phyloP scores from a whole-genome alignment of 2,329 filamentous ascomycete genomes.

The Aspergillus persii region DNA sequence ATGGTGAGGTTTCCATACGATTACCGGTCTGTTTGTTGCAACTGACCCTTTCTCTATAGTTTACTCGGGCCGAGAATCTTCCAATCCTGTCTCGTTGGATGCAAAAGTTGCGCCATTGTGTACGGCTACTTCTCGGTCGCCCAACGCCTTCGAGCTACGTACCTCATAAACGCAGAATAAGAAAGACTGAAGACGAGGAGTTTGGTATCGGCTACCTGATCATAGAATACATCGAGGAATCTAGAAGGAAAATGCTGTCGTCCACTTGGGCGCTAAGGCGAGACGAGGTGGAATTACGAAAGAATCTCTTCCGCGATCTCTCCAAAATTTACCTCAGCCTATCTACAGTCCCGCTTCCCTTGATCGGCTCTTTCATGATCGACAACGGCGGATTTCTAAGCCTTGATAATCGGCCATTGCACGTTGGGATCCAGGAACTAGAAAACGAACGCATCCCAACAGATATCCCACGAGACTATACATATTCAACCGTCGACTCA shows the following conservation, averaged over 20 bases:
- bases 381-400: conserved; percentile 23
- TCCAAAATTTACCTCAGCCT: conserved; percentile 18
- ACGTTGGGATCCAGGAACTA: conserved; percentile 15
- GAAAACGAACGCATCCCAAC: conserved; percentile 26
- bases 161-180: not conserved
- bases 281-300: conserved; percentile 13
- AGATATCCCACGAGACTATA: conserved; percentile 20
- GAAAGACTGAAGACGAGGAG: too few species aligned
- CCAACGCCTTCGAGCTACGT: conserved; percentile 3
- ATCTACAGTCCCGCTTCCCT: conserved; percentile 22
- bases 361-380: conserved; percentile 36
- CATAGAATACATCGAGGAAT: conserved; percentile 20
- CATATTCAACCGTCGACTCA: conserved; percentile 23
- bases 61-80: too few species aligned
- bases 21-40: too few species aligned
- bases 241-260: conserved; percentile 25
- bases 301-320: conserved; percentile 19
- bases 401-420: conserved; percentile 18
- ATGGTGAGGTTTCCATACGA: too few species aligned
- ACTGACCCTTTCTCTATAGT: not conserved
- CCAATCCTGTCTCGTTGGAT: too few species aligned
- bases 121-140: too few species aligned
- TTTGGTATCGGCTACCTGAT: conserved; percentile 16
- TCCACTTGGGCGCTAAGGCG: conserved; percentile 17
- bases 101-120: too few species aligned